Conservation (phyloP, 352 stramenopile species). For the Aphanomyces invadans region DNA sequence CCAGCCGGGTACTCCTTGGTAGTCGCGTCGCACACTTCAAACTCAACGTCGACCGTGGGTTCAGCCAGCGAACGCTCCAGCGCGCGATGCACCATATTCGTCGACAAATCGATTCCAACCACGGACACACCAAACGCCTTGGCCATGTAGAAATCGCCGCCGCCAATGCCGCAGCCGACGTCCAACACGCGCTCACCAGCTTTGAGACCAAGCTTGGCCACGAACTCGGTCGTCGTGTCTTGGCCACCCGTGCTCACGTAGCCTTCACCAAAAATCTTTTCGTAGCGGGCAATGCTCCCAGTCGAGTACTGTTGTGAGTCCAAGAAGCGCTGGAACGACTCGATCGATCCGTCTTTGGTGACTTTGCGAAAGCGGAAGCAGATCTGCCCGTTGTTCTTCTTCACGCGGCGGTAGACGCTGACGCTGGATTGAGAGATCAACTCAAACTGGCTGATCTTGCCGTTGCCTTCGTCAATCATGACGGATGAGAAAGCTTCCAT, state of each 20-base stretch:
- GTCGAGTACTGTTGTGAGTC: slow-evolving; percentile 65
- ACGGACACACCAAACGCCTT: slow-evolving; percentile 81
- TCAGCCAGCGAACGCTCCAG: slow-evolving; percentile 55
- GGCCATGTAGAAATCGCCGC: slow-evolving; percentile 84
- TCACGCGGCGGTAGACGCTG: slow-evolving; percentile 56
- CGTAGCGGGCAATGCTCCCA: slow-evolving; percentile 57
- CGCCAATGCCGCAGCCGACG: slow-evolving; percentile 87
- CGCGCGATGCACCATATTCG: slow-evolving; percentile 65
- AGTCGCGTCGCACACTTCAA: slow-evolving; percentile 67
- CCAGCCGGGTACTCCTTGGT: slow-evolving; percentile 42
- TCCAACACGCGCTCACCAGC: slow-evolving; percentile 70
- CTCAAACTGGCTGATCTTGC: slow-evolving; percentile 41
- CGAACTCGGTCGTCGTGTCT: slow-evolving; percentile 58
- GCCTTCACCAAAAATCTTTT: slow-evolving; percentile 69
- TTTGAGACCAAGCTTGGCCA: slow-evolving; percentile 55
- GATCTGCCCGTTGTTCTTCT: slow-evolving; percentile 78
- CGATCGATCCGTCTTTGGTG: slow-evolving; percentile 34
- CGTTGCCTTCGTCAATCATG: slow-evolving; percentile 37
- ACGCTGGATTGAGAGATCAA: slow-evolving; percentile 63
- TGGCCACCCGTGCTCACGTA: slow-evolving; percentile 66
- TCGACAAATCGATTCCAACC: slow-evolving; percentile 63
- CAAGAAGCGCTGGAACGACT: slow-evolving; percentile 63
- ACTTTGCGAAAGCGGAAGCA: slow-evolving; percentile 63
- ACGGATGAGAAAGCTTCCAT: slow-evolving; percentile 44
- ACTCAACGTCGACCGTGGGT: slow-evolving; percentile 43